Evolutionary conservation across 768 basidiomycete genomes (phyloP).

Genomic region (Boletus barrowsii): DNA sequence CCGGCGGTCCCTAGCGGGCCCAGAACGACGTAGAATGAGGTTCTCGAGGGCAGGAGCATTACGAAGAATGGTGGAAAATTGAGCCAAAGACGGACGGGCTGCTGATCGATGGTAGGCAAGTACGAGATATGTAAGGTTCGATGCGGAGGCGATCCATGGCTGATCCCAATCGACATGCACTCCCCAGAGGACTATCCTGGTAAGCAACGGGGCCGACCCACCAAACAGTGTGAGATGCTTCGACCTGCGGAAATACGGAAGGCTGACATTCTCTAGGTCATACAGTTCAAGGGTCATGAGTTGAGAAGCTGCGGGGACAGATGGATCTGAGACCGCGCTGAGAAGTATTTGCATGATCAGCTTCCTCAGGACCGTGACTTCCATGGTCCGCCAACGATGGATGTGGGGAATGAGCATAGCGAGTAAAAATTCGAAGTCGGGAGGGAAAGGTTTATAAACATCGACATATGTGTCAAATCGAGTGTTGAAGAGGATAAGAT

Average conservation of each 20-base stretch:
- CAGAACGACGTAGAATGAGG: slow-evolving; percentile 55
- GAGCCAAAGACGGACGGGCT: slow-evolving; percentile 57
- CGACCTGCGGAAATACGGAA: slow-evolving; percentile 27
- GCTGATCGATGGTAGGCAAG: slow-evolving; percentile 61
- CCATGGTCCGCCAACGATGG: slow-evolving; percentile 50
- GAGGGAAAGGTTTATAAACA: slow-evolving; percentile 9
- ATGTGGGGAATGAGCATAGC: slow-evolving; percentile 50
- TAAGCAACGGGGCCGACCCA: slow-evolving; percentile 50
- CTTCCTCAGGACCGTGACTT: slow-evolving; percentile 45
- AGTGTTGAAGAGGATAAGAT: slow-evolving; percentile 29
- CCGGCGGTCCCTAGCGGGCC: slow-evolving; percentile 44
- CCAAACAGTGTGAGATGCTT: slow-evolving; percentile 49
- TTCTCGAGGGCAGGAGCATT: slow-evolving; percentile 51
- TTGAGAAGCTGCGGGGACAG: slow-evolving; percentile 45
- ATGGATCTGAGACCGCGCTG: slow-evolving; percentile 35
- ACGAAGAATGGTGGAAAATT: slow-evolving; percentile 51
- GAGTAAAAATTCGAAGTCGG: slow-evolving; percentile 26
- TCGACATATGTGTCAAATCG: slow-evolving; percentile 23
- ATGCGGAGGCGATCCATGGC: slow-evolving; percentile 29
- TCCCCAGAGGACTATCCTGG: slow-evolving; percentile 55
- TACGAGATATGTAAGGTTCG: slow-evolving; percentile 46
- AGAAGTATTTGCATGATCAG: slow-evolving; percentile 45
- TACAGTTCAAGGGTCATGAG: slow-evolving; percentile 56
- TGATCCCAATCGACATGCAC: slow-evolving; percentile 68
- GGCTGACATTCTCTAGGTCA: slow-evolving; percentile 41